A percentile compares a stretch with the other conserved stretches of the same genome.
phyloP scores from a whole-genome alignment of 1,284 basidiomycete species.

The Pseudozyma pruni region DNA sequence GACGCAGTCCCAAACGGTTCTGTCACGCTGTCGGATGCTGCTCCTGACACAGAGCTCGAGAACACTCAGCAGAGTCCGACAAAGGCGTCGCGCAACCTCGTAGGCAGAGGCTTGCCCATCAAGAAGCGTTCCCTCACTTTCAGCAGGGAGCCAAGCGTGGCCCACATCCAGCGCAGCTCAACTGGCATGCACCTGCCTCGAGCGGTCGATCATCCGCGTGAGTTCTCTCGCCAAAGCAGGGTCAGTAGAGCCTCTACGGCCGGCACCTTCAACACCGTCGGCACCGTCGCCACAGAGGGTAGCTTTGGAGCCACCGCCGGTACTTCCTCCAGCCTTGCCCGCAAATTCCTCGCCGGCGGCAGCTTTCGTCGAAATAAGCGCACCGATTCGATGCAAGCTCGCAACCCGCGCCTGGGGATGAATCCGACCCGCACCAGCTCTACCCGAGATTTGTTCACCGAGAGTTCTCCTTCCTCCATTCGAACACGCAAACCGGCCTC shows the following conservation, averaged over 20 bases:
- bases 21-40: background rate
- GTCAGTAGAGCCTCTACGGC: conserved; percentile 51
- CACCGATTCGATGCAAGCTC: conserved; percentile 9
- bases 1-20: background rate
- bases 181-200: conserved; percentile 13
- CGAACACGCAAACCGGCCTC: conserved; percentile 21
- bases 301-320: conserved; percentile 52
- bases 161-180: conserved; percentile 3
- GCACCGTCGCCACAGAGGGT: conserved; percentile 52
- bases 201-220: conserved; percentile 34
- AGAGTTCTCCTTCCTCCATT: conserved; percentile 13
- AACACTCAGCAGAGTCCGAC: conserved; percentile 1
- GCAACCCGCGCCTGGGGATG: conserved; percentile 4
- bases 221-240: conserved; percentile 50
- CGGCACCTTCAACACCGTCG: conserved; percentile 54
- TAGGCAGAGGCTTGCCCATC: conserved; percentile 30
- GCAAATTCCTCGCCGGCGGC: conserved; percentile 30
- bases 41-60: background rate
- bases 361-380: conserved; percentile 25
- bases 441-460: background rate
- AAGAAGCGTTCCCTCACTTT: conserved; percentile 41
- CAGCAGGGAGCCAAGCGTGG: conserved; percentile 11
- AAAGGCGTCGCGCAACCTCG: conserved; percentile 9
- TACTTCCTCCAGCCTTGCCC: conserved; percentile 19
- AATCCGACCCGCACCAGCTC: conserved; percentile 11